These are phyloP conservation scores for Komagataella phaffii DNA, from an alignment of 805 yeast genomes.

Conservation along the genomic window DNA sequence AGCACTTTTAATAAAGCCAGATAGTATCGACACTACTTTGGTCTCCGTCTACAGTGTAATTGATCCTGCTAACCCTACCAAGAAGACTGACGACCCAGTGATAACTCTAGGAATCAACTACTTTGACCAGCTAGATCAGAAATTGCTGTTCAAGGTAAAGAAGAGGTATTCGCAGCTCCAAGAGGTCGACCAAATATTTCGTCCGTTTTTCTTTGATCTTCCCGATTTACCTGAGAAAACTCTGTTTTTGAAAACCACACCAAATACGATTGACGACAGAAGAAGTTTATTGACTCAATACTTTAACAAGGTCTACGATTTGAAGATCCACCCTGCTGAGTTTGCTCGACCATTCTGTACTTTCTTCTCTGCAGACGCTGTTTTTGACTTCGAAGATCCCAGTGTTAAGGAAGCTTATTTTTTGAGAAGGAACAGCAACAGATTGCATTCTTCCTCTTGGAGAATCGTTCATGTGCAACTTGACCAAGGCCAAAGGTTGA, in stretches of 20 bases:
- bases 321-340: slow-evolving; percentile 35
- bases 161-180: slow-evolving; percentile 50
- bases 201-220: slow-evolving; percentile 40
- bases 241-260: slow-evolving; percentile 44
- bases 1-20: slow-evolving; percentile 5
- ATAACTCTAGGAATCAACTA: slow-evolving; percentile 54
- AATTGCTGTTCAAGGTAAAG: slow-evolving; percentile 46
- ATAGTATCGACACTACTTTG: slow-evolving; percentile 14
- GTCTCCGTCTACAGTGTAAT: slow-evolving; percentile 17
- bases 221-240: slow-evolving; percentile 55
- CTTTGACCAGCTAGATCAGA: slow-evolving; percentile 46
- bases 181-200: slow-evolving; percentile 45
- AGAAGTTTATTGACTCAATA: slow-evolving; percentile 41
- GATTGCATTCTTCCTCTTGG: slow-evolving; percentile 5
- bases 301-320: slow-evolving; percentile 38
- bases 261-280: slow-evolving; percentile 52
- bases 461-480: slow-evolving; percentile 2
- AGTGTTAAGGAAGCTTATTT: slow-evolving; percentile 5
- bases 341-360: slow-evolving; percentile 42
- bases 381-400: slow-evolving; percentile 12
- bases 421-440: slow-evolving; percentile 3
- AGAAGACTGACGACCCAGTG: slow-evolving; percentile 40
- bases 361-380: slow-evolving; percentile 55
- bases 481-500: slow-evolving; percentile 4
- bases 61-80: slow-evolving; percentile 15